Base-by-base conservation (phyloP, 164 flowering plant genomes). In the grape (Vitis vinifera) region DNA sequence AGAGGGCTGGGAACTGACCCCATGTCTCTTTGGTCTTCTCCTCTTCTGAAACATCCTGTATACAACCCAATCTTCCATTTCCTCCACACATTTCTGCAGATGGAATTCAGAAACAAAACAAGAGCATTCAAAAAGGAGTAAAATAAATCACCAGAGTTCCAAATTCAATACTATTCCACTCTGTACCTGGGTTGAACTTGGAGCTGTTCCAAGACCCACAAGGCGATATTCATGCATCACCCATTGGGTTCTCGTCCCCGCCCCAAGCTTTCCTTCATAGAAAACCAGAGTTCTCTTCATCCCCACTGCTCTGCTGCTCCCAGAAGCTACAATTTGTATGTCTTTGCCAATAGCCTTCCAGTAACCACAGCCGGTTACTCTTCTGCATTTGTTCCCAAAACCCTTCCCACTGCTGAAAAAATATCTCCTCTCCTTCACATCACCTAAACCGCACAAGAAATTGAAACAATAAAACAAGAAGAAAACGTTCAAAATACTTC, bases 211-310 rank as follows among this genome's bases (percentile, higher is more conserved):
- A 23, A 68, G 44, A 48, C 30, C 48, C 16, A 58, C 16, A 70
- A 79, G 82, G 56, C 68, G 61, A 58, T 66, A 78, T 68, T 84
- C 78, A 30, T 74, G 80, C 84, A 84, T 68, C 8, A 78, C 11
- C 88, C 88, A 84, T 44, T 50, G 66, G 56, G 81, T 75, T 47
- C 49, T 78, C 1, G 59, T 13, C 31, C 63, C 68, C 23, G 62
- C 19, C 49, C 37, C 56, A 53, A 9, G 62, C 13, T 69, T 73
- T 9, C 66, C 37, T 58, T 71, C 47, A 23, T 62, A 65, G 73
- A 82, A 84, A 29, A 73, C 69, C 47, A 78, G 31, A 51, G 72
- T 65, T 66, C 49, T 84, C 71, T 72, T 78, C 13, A 67, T 16
- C 37, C 84, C 88, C 27, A 82, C 59, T 0, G 48, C 16, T 16